Percentiles rank a stretch among this genome's conserved stretches.
Conservation (phyloP, 176 grass and related monocot genomes). For the Rhynchospora breviuscula region DNA sequence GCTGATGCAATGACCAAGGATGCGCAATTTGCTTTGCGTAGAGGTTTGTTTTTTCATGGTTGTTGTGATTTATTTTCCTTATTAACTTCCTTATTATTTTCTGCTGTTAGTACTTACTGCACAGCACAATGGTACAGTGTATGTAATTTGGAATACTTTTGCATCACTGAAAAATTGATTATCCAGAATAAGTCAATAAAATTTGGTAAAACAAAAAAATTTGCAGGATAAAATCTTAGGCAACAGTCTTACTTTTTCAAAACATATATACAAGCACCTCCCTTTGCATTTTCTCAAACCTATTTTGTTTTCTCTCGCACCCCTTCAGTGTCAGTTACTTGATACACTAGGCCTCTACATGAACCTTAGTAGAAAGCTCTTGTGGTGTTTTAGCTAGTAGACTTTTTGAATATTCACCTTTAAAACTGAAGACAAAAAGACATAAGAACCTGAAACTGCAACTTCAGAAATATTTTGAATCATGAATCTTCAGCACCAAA, state of each 20-base stretch:
- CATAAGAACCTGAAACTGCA: not conserved
- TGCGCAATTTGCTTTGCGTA: constrained; percentile 93
- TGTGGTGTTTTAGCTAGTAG: not conserved
- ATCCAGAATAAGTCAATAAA: not conserved
- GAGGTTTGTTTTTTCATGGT: constrained; percentile 51
- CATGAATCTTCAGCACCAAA: too few relatives aligned
- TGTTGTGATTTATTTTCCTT: constrained; percentile 1
- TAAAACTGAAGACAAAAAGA: not conserved
- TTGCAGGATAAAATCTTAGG: not conserved
- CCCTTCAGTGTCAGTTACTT: not conserved
- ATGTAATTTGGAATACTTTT: not conserved
- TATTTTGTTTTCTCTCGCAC: not conserved
- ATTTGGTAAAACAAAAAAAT: not conserved
- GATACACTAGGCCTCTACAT: not conserved
- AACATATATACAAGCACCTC: not conserved
- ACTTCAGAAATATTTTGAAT: not conserved
- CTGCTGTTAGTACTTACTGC: constrained; percentile 16
- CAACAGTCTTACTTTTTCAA: not conserved
- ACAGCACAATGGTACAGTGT: not conserved
- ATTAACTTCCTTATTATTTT: constrained; percentile 2
- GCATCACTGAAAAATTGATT: not conserved
- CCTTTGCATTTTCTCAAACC: not conserved
- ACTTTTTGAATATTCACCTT: not conserved
- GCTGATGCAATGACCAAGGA: constrained; percentile 98
- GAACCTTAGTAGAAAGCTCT: not conserved